Evolutionary conservation across 1,284 basidiomycete genomes (phyloP).

Genomic region (Mixia osmundae): DNA sequence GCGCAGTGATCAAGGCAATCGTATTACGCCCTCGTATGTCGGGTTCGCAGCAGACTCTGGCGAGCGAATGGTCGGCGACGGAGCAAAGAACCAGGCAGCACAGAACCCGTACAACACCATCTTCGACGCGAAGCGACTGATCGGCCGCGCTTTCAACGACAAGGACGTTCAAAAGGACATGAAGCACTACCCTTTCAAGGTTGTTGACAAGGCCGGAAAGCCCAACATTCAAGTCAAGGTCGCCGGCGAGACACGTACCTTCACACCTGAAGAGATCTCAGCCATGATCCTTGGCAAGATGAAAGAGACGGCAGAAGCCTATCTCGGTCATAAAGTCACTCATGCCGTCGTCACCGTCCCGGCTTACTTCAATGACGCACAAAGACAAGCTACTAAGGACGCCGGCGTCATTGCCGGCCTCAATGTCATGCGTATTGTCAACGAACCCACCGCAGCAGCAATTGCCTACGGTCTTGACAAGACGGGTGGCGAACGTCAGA

Average conservation of each 20-base stretch:
- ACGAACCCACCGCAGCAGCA: conserved; percentile 83
- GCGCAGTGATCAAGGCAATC: conserved; percentile 90
- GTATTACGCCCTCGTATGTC: conserved; percentile 74
- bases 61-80: conserved; percentile 52
- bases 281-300: conserved; percentile 85
- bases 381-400: conserved; percentile 87
- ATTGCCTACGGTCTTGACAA: conserved; percentile 81
- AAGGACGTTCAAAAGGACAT: conserved; percentile 76
- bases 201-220: conserved; percentile 56
- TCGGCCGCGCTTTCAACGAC: conserved; percentile 65
- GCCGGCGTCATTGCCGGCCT: conserved; percentile 72
- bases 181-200: conserved; percentile 50
- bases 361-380: conserved; percentile 68
- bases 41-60: conserved; percentile 49
- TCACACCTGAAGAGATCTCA: conserved; percentile 87
- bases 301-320: conserved; percentile 95
- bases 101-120: conserved; percentile 26
- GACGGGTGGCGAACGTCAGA: conserved; percentile 77
- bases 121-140: conserved; percentile 71
- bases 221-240: conserved; percentile 73
- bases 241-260: conserved; percentile 73
- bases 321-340: conserved; percentile 58
- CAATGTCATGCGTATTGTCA: conserved; percentile 88
- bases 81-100: conserved; percentile 36
- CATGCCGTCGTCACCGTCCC: conserved; percentile 41